phyloP scores from a whole-genome alignment of 352 stramenopile genomes.

The Phytopythium mirpurense region DNA sequence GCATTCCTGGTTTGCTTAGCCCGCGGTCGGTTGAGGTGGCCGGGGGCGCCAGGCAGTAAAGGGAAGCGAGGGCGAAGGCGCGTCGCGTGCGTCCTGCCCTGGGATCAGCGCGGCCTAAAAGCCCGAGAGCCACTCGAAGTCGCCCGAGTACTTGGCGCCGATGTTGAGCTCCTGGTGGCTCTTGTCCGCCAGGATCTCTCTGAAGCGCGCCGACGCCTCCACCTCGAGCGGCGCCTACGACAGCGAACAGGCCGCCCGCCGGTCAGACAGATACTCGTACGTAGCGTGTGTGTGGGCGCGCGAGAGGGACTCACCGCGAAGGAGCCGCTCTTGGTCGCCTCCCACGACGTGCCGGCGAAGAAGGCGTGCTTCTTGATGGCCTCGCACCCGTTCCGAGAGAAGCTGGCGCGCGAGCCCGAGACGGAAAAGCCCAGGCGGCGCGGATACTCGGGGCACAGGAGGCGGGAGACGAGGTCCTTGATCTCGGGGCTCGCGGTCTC shows the following conservation, averaged over 20 bases:
- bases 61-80: background rate
- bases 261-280: no score
- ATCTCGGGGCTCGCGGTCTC: constrained; percentile 59
- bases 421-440: constrained; percentile 54
- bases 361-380: constrained; percentile 79
- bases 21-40: background rate
- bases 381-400: constrained; percentile 44
- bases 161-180: constrained; percentile 62
- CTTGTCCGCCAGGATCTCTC: constrained; percentile 54
- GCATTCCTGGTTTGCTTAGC: background rate
- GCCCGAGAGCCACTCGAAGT: constrained; percentile 69
- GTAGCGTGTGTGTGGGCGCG: no score
- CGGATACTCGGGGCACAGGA: constrained; percentile 54
- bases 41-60: background rate
- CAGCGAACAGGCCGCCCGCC: no score
- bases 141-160: constrained; percentile 57
- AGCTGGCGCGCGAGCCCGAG: constrained; percentile 37
- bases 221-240: constrained; percentile 65
- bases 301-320: constrained; percentile 70
- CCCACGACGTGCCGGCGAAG: constrained; percentile 79
- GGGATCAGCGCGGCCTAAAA: constrained; percentile 35
- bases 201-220: constrained; percentile 63
- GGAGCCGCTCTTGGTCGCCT: constrained; percentile 72
- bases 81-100: background rate
- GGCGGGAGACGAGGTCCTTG: constrained; percentile 61